Conservation (phyloP, 2,329 filamentous ascomycete species). For the Thermothelomyces thermophilus region DNA sequence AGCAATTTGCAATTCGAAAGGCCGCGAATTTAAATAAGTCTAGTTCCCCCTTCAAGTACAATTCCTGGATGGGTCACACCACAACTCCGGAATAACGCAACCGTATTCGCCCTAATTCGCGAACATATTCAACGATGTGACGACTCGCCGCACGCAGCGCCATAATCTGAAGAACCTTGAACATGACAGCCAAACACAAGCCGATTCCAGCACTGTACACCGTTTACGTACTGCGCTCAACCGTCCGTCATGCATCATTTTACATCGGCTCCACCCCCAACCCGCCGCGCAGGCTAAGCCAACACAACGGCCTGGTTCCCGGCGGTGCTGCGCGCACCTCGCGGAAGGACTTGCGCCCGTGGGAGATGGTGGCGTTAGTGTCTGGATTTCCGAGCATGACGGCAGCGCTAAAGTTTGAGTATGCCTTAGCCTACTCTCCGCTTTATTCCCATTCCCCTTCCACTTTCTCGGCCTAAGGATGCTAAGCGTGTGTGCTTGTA, state of each 20-base stretch:
- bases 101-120: too few species aligned
- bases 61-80: too few species aligned
- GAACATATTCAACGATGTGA: too few species aligned
- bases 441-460: neutral
- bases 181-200: conserved; percentile 33
- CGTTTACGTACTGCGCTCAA: conserved; percentile 87
- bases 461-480: neutral
- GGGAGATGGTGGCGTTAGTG: conserved; percentile 84
- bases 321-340: conserved; percentile 79
- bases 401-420: conserved; percentile 92
- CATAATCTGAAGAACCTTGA: neutral
- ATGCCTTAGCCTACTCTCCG: conserved; percentile 28
- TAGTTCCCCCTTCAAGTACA: too few species aligned
- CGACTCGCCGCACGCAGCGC: neutral
- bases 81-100: too few species aligned
- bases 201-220: conserved; percentile 85
- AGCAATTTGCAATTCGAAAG: too few species aligned
- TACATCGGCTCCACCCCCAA: conserved; percentile 94
- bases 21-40: too few species aligned
- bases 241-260: conserved; percentile 59
- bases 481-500: conserved; percentile 29
- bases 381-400: conserved; percentile 83
- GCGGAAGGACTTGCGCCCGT: conserved; percentile 62
- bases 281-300: conserved; percentile 73
- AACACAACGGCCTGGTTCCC: conserved; percentile 80